phyloP scores from a whole-genome alignment of 345 rosid genomes.

The Moricandia arvensis region DNA sequence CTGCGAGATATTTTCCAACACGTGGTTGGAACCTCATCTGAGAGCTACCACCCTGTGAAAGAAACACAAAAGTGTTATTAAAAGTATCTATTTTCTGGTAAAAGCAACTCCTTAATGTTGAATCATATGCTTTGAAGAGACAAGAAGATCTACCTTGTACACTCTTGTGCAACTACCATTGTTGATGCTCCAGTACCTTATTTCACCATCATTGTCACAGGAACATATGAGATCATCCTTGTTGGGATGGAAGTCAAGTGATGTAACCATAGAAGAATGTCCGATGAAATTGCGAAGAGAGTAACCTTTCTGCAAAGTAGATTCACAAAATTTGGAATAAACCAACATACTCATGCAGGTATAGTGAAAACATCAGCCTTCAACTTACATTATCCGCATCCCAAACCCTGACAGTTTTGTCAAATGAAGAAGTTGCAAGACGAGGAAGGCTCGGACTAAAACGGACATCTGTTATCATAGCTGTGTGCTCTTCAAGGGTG shows the following conservation, averaged over 20 bases:
- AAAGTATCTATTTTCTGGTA: not conserved
- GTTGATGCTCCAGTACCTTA: conserved; percentile 89
- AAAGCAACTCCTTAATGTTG: not conserved
- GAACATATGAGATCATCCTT: conserved; percentile 93
- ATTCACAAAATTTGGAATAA: conserved; percentile 6
- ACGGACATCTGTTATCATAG: conserved; percentile 85
- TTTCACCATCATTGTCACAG: conserved; percentile 86
- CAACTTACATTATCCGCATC: conserved; percentile 87
- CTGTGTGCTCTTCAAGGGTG: conserved; percentile 80
- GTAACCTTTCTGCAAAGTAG: conserved; percentile 70
- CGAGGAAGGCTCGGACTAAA: conserved; percentile 89
- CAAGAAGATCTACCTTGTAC: conserved; percentile 63
- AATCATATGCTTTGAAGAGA: not conserved
- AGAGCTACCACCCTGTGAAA: conserved; percentile 71
- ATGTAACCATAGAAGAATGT: conserved; percentile 66
- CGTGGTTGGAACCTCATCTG: conserved; percentile 94
- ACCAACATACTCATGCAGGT: not conserved
- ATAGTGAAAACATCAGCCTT: conserved; percentile 6
- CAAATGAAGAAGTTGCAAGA: conserved; percentile 94
- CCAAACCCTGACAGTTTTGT: conserved; percentile 98
- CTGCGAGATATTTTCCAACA: conserved; percentile 83
- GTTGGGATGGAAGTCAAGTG: conserved; percentile 92
- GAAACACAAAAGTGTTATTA: not conserved
- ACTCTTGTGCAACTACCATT: conserved; percentile 73
- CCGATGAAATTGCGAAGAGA: conserved; percentile 83